A percentile compares a stretch with the other conserved stretches of the same genome.
phyloP scores from a whole-genome alignment of 495 filamentous ascomycete species.

The Neurospora sp. region DNA sequence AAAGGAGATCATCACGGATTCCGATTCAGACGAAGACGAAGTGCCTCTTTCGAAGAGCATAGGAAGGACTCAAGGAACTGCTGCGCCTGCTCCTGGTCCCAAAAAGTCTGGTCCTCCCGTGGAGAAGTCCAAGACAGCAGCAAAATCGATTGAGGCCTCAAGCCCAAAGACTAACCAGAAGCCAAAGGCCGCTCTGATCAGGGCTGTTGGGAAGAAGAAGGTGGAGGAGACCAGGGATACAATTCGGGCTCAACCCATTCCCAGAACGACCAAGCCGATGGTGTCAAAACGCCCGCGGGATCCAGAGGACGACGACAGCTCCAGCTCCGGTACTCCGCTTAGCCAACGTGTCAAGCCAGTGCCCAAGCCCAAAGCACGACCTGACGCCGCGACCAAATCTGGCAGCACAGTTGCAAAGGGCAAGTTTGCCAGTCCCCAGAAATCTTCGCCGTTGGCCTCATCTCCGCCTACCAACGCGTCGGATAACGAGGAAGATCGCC shows the following conservation, averaged over 20 bases:
- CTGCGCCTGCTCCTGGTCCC: slow-evolving; percentile 12
- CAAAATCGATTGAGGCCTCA: slow-evolving; percentile 24
- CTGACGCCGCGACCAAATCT: neutral
- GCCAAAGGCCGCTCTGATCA: slow-evolving; percentile 7
- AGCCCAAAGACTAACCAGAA: slow-evolving; percentile 11
- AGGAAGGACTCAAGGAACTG: slow-evolving; percentile 22
- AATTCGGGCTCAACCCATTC: slow-evolving; percentile 21
- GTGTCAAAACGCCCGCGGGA: slow-evolving; percentile 26
- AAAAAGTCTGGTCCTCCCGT: slow-evolving; percentile 28
- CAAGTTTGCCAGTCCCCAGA: slow-evolving; percentile 17
- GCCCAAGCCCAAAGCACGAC: slow-evolving; percentile 8
- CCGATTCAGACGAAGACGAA: slow-evolving; percentile 57
- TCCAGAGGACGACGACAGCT: slow-evolving; percentile 40
- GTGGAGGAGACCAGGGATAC: slow-evolving; percentile 21
- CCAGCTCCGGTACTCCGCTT: slow-evolving; percentile 40
- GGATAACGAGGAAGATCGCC: slow-evolving; percentile 40
- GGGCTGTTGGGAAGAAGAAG: slow-evolving; percentile 7
- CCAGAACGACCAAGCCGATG: slow-evolving; percentile 19
- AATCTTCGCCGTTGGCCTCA: slow-evolving; percentile 63
- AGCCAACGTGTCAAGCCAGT: slow-evolving; percentile 40
- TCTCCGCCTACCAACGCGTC: slow-evolving; percentile 72
- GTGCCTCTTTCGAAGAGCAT: slow-evolving; percentile 26
- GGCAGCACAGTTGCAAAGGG: neutral
- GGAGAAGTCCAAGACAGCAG: slow-evolving; percentile 11
- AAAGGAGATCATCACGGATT: slow-evolving; percentile 65